Evolutionary conservation across 495 filamentous ascomycete genomes (phyloP), one percentile per base, ranked within the genome.

Genomic region (Aspergillus olivimuriae): DNA sequence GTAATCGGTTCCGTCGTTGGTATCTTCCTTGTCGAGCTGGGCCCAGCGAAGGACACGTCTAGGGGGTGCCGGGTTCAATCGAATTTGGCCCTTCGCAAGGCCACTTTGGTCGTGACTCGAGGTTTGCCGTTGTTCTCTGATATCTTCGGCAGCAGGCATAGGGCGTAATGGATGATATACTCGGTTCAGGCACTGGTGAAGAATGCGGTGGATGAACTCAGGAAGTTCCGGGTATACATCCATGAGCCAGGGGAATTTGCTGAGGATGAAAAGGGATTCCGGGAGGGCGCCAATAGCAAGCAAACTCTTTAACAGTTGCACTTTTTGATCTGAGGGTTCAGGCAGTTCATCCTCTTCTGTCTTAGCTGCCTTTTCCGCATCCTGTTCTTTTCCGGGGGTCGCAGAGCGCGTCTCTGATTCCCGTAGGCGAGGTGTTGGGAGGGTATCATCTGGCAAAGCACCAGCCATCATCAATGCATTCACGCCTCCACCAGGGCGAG

Each of bases 381-480:
- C 76, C 24, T 63, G 56, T 14, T 80, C 76, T 22, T 73, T 71
- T n/a, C 58, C 67, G 34, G 71, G 70, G 17, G 67, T 70, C 3
- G 58, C 63, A 40, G 62, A 57, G 34, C 67, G 62, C 8, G 67
- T 60, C 16, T 74, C 71, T 1, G 58, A 54, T 28, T 73, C 71
- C 30, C 68, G 66, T 21, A 63, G 39, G 33, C 69, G 68, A 12
- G 74, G 61, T 28, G 61, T 60, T 9, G 83, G 79, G 26, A 78
- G 16, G 11, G 81, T 84, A 49, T 97, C 94, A 52, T 99, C 92
- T 1, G 86, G 75, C 7, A 99, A 72, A 34, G 87, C 86, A 22
- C 84, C 89, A 19, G 94, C 92, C 72, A 82, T 84, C 68, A 88
- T 83, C 16, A 99, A 66, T n/a, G 90, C 91, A 64, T 97, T 99